phyloP scores from a whole-genome alignment of 139 green algal species.

The Chlorella sp. region DNA sequence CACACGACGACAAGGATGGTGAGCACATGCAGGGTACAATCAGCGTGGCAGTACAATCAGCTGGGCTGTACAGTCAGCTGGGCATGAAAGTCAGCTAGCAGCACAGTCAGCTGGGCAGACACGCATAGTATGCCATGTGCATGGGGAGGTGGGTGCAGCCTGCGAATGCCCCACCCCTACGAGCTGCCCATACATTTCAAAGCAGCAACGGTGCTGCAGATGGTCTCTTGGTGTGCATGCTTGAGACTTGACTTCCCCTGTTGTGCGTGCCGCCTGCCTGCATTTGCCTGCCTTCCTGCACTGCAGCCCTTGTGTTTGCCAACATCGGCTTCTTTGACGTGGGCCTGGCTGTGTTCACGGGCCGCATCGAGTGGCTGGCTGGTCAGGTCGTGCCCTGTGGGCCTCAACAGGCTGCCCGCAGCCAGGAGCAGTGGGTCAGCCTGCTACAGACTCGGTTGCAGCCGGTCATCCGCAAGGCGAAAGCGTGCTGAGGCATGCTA shows the following conservation, averaged over 20 bases:
- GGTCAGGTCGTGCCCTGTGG: conserved; percentile 36
- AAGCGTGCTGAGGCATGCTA: not conserved
- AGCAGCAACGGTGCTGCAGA: no score
- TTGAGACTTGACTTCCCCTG: no score
- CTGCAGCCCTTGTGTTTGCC: conserved; percentile 51
- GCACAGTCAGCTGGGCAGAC: no score
- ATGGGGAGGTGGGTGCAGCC: no score
- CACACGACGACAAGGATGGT: conserved; percentile 59
- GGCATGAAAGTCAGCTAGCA: no score
- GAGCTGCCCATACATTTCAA: not conserved
- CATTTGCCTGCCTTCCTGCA: no score
- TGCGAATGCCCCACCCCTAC: not conserved
- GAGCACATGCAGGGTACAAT: no score
- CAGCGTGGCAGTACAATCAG: no score
- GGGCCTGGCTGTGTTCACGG: conserved; percentile 51
- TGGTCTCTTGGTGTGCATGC: no score
- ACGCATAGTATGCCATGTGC: no score
- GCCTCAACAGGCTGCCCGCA: conserved; percentile 13
- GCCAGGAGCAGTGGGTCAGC: not conserved
- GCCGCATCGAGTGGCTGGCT: conserved; percentile 39
- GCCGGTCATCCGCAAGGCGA: not conserved
- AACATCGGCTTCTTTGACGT: conserved; percentile 74
- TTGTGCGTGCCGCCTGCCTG: no score
- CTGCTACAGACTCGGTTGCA: not conserved
- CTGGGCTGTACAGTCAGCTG: no score